Evolutionary conservation across 1,284 basidiomycete species (phyloP), one percentile per base, ranked within the genome.

Genomic region (Thecaphora thlaspeos): DNA sequence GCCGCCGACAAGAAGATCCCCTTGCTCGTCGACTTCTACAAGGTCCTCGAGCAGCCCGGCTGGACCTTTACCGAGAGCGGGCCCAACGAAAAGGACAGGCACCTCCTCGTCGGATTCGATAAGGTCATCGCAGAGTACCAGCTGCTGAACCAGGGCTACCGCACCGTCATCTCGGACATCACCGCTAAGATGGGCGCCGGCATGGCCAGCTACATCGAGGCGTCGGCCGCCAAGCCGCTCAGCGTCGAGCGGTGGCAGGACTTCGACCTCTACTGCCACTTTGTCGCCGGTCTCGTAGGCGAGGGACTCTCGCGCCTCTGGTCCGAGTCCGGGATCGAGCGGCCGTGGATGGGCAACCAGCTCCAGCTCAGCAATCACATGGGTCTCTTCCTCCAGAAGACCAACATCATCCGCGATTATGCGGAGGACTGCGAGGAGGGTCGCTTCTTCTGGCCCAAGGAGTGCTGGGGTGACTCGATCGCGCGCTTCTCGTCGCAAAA

Each of bases 231-330:
- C 22, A 43, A 53, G 15, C 68, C 68, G 10, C 48, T 75, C n/a
- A 67, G 55, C 38, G 55, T 53, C 14, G 36, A 65, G 19, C 59
- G 36, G 17, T 77, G 65, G 60, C 82, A 84, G 41, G 91, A 96
- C 70, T 96, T 94, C 80, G 91, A 97, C 78, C 83, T 97, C 12
- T 98, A 99, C 81, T 98, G 95, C 78, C 94, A 99, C 80, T 97
- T 95, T 78, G 95, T 97, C 61, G 95, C 94, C 3, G 95, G 94
- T 2, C 86, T 98, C 51, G 94, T 98, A 58, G 95, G 94, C 46
- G 95, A 99, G 79, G 94, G 95, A 51, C 84, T 96, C 43, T 93
- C 91, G 0, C 85, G 90, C 8, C 82, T 99, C 43, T 96, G 94
- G 81, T 83, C 89, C 17, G 88, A 89, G 9, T 91, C 90, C 4